Conservation (phyloP, 768 basidiomycete genomes). For the Chalciporus piperatus region DNA sequence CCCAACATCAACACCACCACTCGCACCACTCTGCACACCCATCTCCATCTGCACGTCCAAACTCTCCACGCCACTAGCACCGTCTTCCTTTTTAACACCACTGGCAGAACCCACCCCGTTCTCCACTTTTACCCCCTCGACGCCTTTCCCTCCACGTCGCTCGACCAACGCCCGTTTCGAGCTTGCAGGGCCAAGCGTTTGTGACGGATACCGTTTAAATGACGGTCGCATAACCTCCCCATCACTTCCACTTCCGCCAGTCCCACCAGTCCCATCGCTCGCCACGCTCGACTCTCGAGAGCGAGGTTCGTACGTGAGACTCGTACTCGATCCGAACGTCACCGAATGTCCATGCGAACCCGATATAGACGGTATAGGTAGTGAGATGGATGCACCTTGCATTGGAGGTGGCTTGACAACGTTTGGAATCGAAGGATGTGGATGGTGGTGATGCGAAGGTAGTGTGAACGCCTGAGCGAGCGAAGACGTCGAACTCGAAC, state of each 20-base stretch:
- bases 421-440: neutral
- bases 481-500: constrained; percentile 37
- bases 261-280: constrained; percentile 30
- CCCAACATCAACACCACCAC: constrained; percentile 7
- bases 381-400: constrained; percentile 31
- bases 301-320: constrained; percentile 21
- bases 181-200: constrained; percentile 61
- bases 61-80: neutral
- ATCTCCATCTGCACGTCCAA: neutral
- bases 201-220: constrained; percentile 72
- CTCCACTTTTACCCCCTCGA: constrained; percentile 12
- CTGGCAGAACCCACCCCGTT: neutral
- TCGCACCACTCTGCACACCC: constrained; percentile 12
- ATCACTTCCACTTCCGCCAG: constrained; percentile 31
- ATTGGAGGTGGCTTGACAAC: constrained; percentile 25
- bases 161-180: constrained; percentile 51
- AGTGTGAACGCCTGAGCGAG: constrained; percentile 42
- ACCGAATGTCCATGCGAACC: constrained; percentile 5
- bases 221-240: constrained; percentile 47
- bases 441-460: constrained; percentile 6
- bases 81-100: neutral
- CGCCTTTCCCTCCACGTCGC: constrained; percentile 21
- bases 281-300: constrained; percentile 31
- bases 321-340: constrained; percentile 3
- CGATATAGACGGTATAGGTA: constrained; percentile 29